A percentile compares a stretch with the other conserved stretches of the same genome.
phyloP scores from a whole-genome alignment of 805 yeast genomes.

The Jamesozyma piceae region DNA sequence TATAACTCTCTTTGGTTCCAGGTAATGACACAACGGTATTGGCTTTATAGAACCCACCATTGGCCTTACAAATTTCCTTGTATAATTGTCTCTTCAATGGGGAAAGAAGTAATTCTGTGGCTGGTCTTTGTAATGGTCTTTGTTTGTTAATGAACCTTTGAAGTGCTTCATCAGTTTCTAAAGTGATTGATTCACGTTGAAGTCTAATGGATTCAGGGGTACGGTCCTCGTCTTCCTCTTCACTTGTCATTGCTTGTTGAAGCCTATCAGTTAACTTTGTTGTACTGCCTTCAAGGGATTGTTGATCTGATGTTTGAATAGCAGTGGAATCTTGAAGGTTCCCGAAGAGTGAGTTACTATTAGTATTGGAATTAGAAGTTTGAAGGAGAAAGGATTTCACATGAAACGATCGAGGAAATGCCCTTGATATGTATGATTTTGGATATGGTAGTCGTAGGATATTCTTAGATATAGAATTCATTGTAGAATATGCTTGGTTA shows the following conservation, averaged over 20 bases:
- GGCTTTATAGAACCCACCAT: slow-evolving; percentile 65
- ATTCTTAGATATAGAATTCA: too few species aligned
- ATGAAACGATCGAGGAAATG: too few species aligned
- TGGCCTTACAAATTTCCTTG: slow-evolving; percentile 44
- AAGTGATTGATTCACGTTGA: slow-evolving; percentile 23
- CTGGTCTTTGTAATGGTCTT: slow-evolving; percentile 36
- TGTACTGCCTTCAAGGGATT: neutral
- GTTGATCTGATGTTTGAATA: neutral
- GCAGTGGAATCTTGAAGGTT: neutral
- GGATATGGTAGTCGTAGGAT: too few species aligned
- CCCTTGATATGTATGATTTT: too few species aligned
- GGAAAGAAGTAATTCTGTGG: slow-evolving; percentile 48
- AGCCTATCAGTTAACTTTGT: slow-evolving; percentile 3
- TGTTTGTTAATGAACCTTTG: slow-evolving; percentile 44
- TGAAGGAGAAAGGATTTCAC: too few species aligned
- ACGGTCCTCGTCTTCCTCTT: slow-evolving; percentile 19
- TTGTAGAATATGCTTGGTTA: too few species aligned
- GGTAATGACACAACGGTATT: slow-evolving; percentile 38
- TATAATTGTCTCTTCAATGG: slow-evolving; percentile 67
- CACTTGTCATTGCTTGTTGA: slow-evolving; percentile 4
- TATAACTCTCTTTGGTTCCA: slow-evolving; percentile 35
- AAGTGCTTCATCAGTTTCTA: slow-evolving; percentile 30
- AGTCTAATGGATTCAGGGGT: slow-evolving; percentile 13
- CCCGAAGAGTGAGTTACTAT: slow-evolving; percentile 5
- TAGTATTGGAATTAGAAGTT: too few species aligned